Percentiles rank a stretch among this genome's conserved stretches.
Evolutionary conservation across 2,329 filamentous ascomycete species (phyloP).

Genomic region (Leptographium galeiforme): DNA sequence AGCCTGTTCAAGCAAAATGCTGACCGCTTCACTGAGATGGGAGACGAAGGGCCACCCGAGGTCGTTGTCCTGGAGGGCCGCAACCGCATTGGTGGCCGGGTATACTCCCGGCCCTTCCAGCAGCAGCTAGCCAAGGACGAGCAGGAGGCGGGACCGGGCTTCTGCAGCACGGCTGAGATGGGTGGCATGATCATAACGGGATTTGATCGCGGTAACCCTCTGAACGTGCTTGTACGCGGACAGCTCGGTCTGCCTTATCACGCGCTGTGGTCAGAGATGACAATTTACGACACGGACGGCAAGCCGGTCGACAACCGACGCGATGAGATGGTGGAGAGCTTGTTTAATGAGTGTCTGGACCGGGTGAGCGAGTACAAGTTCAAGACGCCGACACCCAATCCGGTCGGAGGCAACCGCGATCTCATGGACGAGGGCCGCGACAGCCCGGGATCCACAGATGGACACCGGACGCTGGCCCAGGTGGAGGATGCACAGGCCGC

Average conservation of each 20-base stretch:
- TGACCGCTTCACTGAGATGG: constrained; percentile 48
- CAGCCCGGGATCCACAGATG: constrained; percentile 43
- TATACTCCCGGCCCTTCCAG: constrained; percentile 67
- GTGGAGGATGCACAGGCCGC: constrained; percentile 56
- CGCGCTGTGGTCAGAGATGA: constrained; percentile 58
- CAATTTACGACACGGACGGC: constrained; percentile 72
- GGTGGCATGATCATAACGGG: constrained; percentile 97
- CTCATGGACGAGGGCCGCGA: constrained; percentile 76
- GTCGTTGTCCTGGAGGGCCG: constrained; percentile 80
- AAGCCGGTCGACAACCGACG: constrained; percentile 62
- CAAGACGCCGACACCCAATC: constrained; percentile 54
- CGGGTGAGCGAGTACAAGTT: constrained; percentile 83
- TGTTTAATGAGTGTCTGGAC: constrained; percentile 92
- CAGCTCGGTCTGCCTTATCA: constrained; percentile 84
- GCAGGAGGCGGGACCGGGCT: not conserved
- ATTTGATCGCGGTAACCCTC: constrained; percentile 86
- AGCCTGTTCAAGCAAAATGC: constrained; percentile 72
- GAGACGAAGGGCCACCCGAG: constrained; percentile 54
- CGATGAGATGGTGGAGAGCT: constrained; percentile 73
- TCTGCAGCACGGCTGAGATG: constrained; percentile 76
- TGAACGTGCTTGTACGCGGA: constrained; percentile 81
- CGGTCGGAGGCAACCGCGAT: constrained; percentile 70
- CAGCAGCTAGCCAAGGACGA: constrained; percentile 35
- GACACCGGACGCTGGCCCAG: constrained; percentile 56
- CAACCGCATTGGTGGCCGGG: constrained; percentile 74